phyloP scores from a whole-genome alignment of 1,139 yeast genomes.

The Sugiyamaella sp. region DNA sequence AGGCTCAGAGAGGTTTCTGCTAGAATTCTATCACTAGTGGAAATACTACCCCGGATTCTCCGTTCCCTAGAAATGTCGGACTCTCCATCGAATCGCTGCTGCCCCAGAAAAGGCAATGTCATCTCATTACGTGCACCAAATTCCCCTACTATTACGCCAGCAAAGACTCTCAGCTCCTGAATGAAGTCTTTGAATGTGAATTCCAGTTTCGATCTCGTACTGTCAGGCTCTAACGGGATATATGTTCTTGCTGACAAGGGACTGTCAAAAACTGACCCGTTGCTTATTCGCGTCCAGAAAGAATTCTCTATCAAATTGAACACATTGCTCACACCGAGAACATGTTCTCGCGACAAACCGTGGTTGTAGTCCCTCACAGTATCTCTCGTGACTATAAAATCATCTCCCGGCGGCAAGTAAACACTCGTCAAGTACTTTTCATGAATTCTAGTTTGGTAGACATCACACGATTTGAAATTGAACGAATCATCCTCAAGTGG shows the following conservation, averaged over 20 bases:
- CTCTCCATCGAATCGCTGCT: neutral
- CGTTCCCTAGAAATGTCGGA: conserved; percentile 8
- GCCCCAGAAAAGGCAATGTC: conserved; percentile 16
- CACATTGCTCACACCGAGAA: neutral
- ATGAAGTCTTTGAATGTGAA: conserved; percentile 17
- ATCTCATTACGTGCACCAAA: conserved; percentile 19
- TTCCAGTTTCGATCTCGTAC: neutral
- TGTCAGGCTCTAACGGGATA: conserved; percentile 1
- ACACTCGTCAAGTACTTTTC: neutral
- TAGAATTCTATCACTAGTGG: conserved; percentile 6
- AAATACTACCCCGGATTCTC: conserved; percentile 6
- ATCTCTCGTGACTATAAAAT: neutral
- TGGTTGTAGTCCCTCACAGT: neutral
- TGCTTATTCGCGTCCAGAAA: conserved; percentile 23
- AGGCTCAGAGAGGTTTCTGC: conserved; percentile 18
- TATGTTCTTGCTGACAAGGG: conserved; percentile 21
- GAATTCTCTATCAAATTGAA: conserved; percentile 21
- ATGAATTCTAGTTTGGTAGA: conserved; percentile 8
- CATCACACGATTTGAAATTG: neutral
- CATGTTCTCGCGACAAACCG: conserved; percentile 13
- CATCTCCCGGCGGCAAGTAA: conserved; percentile 5
- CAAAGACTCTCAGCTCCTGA: conserved; percentile 26
- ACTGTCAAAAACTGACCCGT: conserved; percentile 24
- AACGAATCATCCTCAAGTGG: conserved; percentile 20
- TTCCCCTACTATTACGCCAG: conserved; percentile 25